Percentiles rank a stretch among this genome's conserved stretches.
Conservation (phyloP, 345 rosid species). For the Heritiera fomes region DNA sequence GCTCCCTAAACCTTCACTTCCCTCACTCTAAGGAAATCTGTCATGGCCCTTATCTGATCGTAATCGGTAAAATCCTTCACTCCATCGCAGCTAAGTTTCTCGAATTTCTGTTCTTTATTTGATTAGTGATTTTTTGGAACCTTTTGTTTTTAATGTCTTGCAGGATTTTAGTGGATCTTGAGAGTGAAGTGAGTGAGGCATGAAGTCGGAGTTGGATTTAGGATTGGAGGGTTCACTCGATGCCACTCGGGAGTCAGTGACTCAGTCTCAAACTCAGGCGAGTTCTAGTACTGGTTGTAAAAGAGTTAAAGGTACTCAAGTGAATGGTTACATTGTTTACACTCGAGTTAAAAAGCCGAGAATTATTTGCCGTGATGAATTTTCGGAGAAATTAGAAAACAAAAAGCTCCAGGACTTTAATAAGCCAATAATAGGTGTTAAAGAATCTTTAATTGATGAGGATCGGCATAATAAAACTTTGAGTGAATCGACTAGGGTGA, state of each 20-base stretch:
- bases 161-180: conserved; percentile 33
- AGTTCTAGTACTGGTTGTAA: conserved; percentile 45
- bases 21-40: conserved; percentile 8
- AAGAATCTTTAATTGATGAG: conserved; percentile 22
- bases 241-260: conserved; percentile 35
- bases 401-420: conserved; percentile 20
- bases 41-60: conserved; percentile 7
- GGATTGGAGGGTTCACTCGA: conserved; percentile 34
- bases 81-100: not conserved
- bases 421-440: conserved; percentile 24
- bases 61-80: conserved; percentile 13
- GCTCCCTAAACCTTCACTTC: not conserved
- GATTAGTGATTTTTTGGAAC: not conserved
- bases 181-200: conserved; percentile 33
- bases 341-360: conserved; percentile 54
- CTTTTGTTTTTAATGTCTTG: not conserved
- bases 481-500: conserved; percentile 17
- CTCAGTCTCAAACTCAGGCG: conserved; percentile 35
- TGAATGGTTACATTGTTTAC: conserved; percentile 76
- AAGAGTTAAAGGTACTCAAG: conserved; percentile 57
- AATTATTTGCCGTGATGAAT: conserved; percentile 26
- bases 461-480: conserved; percentile 16
- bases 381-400: conserved; percentile 26
- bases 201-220: conserved; percentile 59
- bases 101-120: not conserved